Conservation (phyloP, 1,139 yeast species). For the Candida tunisiensis region DNA sequence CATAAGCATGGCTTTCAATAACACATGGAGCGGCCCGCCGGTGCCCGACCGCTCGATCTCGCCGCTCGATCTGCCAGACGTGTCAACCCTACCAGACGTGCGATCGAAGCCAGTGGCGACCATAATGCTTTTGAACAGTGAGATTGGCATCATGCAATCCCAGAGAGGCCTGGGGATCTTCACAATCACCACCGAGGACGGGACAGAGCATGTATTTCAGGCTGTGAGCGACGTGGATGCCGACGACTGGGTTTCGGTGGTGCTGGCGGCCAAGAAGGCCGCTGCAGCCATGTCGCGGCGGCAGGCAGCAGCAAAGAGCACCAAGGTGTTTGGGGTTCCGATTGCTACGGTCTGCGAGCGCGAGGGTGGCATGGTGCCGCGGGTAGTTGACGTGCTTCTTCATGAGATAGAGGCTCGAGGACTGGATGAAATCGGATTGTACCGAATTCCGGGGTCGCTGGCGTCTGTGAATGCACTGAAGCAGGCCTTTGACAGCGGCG, state of each 20-base stretch:
- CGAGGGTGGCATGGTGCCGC: slow-evolving; percentile 47
- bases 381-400: slow-evolving; percentile 45
- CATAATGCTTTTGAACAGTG: too few relatives aligned
- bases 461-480: slow-evolving; percentile 61
- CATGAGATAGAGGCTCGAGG: slow-evolving; percentile 72
- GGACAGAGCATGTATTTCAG: slow-evolving; percentile 47
- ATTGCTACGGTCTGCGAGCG: slow-evolving; percentile 57
- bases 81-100: too few relatives aligned
- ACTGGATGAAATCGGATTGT: slow-evolving; percentile 77
- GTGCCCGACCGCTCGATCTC: too few relatives aligned
- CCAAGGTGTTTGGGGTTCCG: slow-evolving; percentile 79
- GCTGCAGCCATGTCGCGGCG: slow-evolving; percentile 20
- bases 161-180: too few relatives aligned
- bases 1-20: too few relatives aligned
- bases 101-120: too few relatives aligned
- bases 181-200: too few relatives aligned
- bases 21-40: too few relatives aligned
- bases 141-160: too few relatives aligned
- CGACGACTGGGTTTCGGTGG: slow-evolving; percentile 52
- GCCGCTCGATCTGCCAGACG: too few relatives aligned
- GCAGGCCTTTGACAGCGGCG: slow-evolving; percentile 55
- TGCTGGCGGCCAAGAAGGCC: slow-evolving; percentile 25
- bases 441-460: slow-evolving; percentile 81
- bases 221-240: slow-evolving; percentile 47
- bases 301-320: slow-evolving; percentile 12